Percentiles rank a stretch among this genome's conserved stretches.
Conservation (phyloP, 441 rosid species). For the Isatis lusitanica region DNA sequence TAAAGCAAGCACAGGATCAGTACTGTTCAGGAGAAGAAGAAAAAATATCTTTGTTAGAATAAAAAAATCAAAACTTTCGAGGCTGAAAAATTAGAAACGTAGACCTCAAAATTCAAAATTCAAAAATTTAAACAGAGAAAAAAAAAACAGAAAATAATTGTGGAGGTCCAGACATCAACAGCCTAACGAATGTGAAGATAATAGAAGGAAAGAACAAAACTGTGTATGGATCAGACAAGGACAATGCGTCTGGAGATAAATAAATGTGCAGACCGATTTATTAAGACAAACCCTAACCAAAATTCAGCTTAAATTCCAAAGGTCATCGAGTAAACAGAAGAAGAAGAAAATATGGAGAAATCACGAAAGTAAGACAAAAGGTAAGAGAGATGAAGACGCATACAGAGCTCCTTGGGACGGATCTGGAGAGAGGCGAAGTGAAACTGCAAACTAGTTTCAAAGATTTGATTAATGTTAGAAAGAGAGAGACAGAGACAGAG, state of each 20-base stretch:
- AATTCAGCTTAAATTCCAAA: neutral
- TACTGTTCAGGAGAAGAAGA: neutral
- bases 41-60: neutral
- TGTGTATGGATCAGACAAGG: neutral
- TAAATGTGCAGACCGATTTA: neutral
- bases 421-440: slow-evolving; percentile 36
- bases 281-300: slow-evolving; percentile 22
- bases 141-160: neutral
- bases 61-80: neutral
- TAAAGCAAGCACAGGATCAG: neutral
- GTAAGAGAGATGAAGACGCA: slow-evolving; percentile 17
- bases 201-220: neutral
- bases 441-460: slow-evolving; percentile 2
- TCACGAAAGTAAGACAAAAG: slow-evolving; percentile 11
- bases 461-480: slow-evolving; percentile 13
- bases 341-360: slow-evolving; percentile 14
- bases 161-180: neutral
- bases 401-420: slow-evolving; percentile 43
- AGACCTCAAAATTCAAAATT: slow-evolving; percentile 21
- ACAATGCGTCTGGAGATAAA: neutral
- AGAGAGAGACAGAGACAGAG: slow-evolving; percentile 24
- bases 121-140: neutral
- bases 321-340: neutral
- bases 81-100: neutral
- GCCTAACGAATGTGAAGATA: neutral